Conservation (phyloP, 2,329 filamentous ascomycete genomes). For the Aciculosporium take region DNA sequence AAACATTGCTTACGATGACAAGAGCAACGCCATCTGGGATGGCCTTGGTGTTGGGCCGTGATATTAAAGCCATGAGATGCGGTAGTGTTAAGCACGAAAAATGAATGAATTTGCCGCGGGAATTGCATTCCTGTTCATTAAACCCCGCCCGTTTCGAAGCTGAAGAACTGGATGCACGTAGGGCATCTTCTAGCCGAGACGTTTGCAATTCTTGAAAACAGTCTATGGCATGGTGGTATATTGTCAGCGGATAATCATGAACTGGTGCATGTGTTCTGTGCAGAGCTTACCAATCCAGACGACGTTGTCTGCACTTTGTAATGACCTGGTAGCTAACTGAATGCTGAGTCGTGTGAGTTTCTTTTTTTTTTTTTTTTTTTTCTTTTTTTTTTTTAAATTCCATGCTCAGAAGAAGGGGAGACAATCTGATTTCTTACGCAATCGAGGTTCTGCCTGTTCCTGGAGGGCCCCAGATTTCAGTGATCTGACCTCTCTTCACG, state of each 20-base stretch:
- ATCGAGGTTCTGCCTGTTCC: conserved; percentile 76
- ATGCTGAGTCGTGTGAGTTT: conserved; percentile 33
- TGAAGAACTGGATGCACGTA: conserved; percentile 10
- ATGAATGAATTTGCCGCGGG: conserved; percentile 25
- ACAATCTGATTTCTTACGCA: conserved; percentile 41
- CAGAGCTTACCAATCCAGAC: conserved; percentile 65
- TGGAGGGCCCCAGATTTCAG: conserved; percentile 78
- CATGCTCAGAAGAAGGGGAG: neutral
- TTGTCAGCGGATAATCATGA: neutral
- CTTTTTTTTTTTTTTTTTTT: too few relatives aligned
- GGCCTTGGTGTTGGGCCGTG: conserved; percentile 48
- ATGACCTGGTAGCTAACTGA: conserved; percentile 50
- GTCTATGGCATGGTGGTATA: conserved; percentile 18
- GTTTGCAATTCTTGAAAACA: conserved; percentile 29
- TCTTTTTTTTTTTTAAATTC: too few relatives aligned
- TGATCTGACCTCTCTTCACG: conserved; percentile 61
- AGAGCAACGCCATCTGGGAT: conserved; percentile 50
- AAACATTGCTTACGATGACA: conserved; percentile 65
- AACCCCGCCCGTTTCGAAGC: conserved; percentile 5
- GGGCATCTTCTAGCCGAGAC: conserved; percentile 15
- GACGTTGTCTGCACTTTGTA: conserved; percentile 47
- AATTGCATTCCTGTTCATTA: conserved; percentile 11
- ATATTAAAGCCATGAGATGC: conserved; percentile 61
- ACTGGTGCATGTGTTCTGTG: conserved; percentile 1
- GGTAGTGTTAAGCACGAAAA: conserved; percentile 46